Evolutionary conservation across 352 stramenopile genomes (phyloP).

Genomic region (Phytophthora pisi): DNA sequence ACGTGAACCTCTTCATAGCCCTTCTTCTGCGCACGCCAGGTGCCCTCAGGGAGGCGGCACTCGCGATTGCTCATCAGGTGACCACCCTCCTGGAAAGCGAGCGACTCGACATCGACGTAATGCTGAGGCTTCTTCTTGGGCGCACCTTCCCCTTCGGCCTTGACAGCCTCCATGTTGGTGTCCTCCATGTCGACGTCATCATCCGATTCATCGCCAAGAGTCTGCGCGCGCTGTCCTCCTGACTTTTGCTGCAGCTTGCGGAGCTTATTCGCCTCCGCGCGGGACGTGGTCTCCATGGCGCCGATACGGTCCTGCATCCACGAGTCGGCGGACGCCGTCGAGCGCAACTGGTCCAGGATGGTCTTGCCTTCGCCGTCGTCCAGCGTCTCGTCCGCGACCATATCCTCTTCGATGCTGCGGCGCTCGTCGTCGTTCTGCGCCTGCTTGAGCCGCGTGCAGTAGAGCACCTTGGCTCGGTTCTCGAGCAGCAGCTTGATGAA

Average conservation of each 20-base stretch:
- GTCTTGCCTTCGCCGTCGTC: conserved; percentile 83
- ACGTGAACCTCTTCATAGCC: conserved; percentile 99
- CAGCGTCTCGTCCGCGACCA: conserved; percentile 83
- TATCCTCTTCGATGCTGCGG: conserved; percentile 89
- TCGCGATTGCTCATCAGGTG: conserved; percentile 99
- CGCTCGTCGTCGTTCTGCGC: conserved; percentile 93
- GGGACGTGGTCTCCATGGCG: conserved; percentile 83
- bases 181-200: conserved; percentile 66
- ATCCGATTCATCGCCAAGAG: conserved; percentile 39
- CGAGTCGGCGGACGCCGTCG: conserved; percentile 91
- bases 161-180: conserved; percentile 19
- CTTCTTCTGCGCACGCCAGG: conserved; percentile 97
- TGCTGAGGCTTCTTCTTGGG: conserved; percentile 68
- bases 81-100: conserved; percentile 95
- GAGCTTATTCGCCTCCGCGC: conserved; percentile 82
- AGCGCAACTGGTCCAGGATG: conserved; percentile 92
- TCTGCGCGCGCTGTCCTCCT: conserved; percentile 26
- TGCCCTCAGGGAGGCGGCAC: conserved; percentile 95
- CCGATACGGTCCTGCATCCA: conserved; percentile 95
- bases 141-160: conserved; percentile 26
- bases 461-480: conserved; percentile 97
- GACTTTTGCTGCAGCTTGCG: conserved; percentile 74
- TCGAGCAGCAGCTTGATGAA: conserved; percentile 98
- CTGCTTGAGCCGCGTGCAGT: conserved; percentile 97
- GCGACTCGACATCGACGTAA: conserved; percentile 95